These are phyloP conservation scores for Pleoardoris graminearum DNA, from an alignment of 2,329 filamentous ascomycete species.

Conservation along the genomic window DNA sequence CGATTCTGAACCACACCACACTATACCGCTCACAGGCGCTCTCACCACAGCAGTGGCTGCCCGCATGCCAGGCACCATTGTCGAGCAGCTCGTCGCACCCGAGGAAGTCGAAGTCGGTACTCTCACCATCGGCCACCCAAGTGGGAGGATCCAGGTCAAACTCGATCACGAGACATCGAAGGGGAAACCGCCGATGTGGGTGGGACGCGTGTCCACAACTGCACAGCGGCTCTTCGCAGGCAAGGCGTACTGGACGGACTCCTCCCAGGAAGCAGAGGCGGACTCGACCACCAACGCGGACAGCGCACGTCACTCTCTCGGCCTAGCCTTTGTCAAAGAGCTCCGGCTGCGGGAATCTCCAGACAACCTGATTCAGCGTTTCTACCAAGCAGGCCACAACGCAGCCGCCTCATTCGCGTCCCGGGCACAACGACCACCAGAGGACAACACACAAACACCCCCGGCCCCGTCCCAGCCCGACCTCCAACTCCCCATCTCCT, in stretches of 20 bases:
- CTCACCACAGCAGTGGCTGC: slow-evolving; percentile 49
- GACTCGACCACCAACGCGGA: neutral
- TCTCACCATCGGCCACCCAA: slow-evolving; percentile 47
- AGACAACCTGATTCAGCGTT: neutral
- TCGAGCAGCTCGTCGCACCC: slow-evolving; percentile 35
- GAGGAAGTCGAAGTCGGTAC: slow-evolving; percentile 30
- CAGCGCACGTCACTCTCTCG: slow-evolving; percentile 23
- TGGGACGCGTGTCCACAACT: slow-evolving; percentile 43
- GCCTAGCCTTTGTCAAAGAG: slow-evolving; percentile 27
- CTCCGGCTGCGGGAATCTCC: neutral
- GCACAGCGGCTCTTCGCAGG: slow-evolving; percentile 45
- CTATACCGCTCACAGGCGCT: slow-evolving; percentile 49
- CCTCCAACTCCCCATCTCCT: neutral
- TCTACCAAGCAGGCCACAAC: neutral
- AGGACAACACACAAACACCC: neutral
- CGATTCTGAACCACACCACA: slow-evolving; percentile 50
- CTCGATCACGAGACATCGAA: slow-evolving; percentile 32
- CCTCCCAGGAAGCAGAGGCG: slow-evolving; percentile 10
- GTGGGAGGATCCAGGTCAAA: slow-evolving; percentile 44
- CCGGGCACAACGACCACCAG: too few relatives aligned
- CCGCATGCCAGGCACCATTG: slow-evolving; percentile 41
- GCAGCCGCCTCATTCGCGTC: neutral
- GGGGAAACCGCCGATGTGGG: slow-evolving; percentile 25
- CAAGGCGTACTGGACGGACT: slow-evolving; percentile 29
- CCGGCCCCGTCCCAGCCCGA: neutral